Conservation (phyloP, 345 rosid genomes). For the Murraya paniculata region DNA sequence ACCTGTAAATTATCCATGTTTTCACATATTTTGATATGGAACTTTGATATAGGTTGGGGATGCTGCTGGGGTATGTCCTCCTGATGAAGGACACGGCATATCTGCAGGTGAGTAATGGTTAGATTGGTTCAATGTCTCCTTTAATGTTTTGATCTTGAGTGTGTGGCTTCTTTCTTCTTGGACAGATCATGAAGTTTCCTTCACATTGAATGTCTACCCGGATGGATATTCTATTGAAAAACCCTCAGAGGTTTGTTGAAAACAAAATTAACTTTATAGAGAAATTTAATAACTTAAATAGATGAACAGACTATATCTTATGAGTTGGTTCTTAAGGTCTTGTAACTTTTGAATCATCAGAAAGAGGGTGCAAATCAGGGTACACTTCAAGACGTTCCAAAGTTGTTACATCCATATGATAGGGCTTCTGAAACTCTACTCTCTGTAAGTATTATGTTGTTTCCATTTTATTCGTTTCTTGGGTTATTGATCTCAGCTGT, state of each 20-base stretch:
- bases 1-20: too few species aligned
- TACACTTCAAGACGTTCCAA: slow-evolving; percentile 56
- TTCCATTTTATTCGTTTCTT: slow-evolving; percentile 4
- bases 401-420: slow-evolving; percentile 75
- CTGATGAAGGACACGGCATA: slow-evolving; percentile 25
- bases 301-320: background rate
- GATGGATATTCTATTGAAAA: slow-evolving; percentile 80
- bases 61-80: slow-evolving; percentile 28
- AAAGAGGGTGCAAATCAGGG: slow-evolving; percentile 42
- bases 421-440: slow-evolving; percentile 83
- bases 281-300: slow-evolving; percentile 4
- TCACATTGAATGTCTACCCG: slow-evolving; percentile 62
- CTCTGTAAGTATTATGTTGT: slow-evolving; percentile 46
- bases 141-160: background rate
- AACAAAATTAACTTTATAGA: slow-evolving; percentile 5
- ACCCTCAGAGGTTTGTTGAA: slow-evolving; percentile 65
- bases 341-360: slow-evolving; percentile 29
- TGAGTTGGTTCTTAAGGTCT: slow-evolving; percentile 12
- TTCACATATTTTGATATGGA: slow-evolving; percentile 7
- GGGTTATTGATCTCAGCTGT: slow-evolving; percentile 5
- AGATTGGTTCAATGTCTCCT: slow-evolving; percentile 11
- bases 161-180: slow-evolving; percentile 21
- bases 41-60: slow-evolving; percentile 45
- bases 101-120: slow-evolving; percentile 36
- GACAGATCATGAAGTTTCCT: slow-evolving; percentile 76